Conservation (phyloP, 2,329 filamentous ascomycete genomes). For the Stemphylium vesicarium region DNA sequence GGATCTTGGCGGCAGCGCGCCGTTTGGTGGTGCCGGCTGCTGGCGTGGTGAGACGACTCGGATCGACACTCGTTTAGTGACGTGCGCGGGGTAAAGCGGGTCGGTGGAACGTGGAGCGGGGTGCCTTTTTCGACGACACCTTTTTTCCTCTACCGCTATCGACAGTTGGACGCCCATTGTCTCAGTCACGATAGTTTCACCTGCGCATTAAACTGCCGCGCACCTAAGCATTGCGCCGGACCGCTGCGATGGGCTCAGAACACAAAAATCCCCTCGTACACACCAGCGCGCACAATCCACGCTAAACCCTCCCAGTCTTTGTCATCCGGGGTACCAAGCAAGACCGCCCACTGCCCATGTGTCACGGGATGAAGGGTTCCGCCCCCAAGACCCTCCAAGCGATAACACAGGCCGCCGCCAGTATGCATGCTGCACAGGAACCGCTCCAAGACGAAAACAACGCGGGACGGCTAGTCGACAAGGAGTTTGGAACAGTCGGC, state of each 20-base stretch:
- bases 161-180: neutral
- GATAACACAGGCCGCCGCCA: neutral
- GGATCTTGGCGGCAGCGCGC: conserved; percentile 15
- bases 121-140: conserved; percentile 4
- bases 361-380: conserved; percentile 2
- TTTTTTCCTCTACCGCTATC: neutral
- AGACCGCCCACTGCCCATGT: neutral
- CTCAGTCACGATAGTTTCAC: neutral
- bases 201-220: neutral
- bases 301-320: neutral
- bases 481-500: neutral
- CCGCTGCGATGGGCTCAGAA: too few relatives aligned
- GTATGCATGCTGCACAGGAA: neutral
- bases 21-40: conserved; percentile 1
- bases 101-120: conserved; percentile 1
- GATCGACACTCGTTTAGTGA: conserved; percentile 13
- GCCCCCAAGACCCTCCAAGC: neutral
- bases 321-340: neutral
- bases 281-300: neutral
- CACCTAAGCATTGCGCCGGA: neutral
- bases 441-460: conserved; percentile 5
- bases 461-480: neutral
- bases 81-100: conserved; percentile 24
- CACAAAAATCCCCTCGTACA: too few relatives aligned
- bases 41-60: conserved; percentile 6